Percentiles rank a stretch among this genome's conserved stretches.
phyloP scores from a whole-genome alignment of 2,329 filamentous ascomycete genomes.

The Hypoxylon sp. region DNA sequence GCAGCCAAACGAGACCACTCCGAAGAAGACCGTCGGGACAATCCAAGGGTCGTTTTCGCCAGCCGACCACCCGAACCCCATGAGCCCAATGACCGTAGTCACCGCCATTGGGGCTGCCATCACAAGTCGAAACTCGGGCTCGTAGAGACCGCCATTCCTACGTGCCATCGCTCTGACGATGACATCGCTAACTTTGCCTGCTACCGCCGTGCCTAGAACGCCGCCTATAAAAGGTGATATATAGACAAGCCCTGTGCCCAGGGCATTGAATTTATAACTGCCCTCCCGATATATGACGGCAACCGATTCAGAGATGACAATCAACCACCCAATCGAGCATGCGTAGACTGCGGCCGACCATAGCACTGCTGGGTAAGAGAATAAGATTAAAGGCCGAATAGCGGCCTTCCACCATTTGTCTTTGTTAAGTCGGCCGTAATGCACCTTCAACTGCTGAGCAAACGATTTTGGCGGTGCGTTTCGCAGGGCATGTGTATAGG shows the following conservation, averaged over 20 bases:
- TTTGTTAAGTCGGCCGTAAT: slow-evolving; percentile 81
- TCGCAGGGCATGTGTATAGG: slow-evolving; percentile 80
- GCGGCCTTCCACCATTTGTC: slow-evolving; percentile 87
- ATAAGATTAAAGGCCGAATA: slow-evolving; percentile 86
- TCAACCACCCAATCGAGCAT: slow-evolving; percentile 93
- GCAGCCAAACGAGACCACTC: slow-evolving; percentile 91
- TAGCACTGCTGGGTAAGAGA: slow-evolving; percentile 87
- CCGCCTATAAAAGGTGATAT: slow-evolving; percentile 91
- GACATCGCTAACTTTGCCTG: slow-evolving; percentile 87
- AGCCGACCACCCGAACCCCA: slow-evolving; percentile 97
- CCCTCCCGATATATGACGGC: slow-evolving; percentile 81
- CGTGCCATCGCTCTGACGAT: slow-evolving; percentile 86
- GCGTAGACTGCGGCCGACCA: slow-evolving; percentile 91
- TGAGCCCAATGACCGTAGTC: slow-evolving; percentile 85
- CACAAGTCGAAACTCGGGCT: slow-evolving; percentile 91
- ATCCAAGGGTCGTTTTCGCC: slow-evolving; percentile 84
- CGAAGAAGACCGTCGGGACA: slow-evolving; percentile 93
- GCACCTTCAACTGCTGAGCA: slow-evolving; percentile 79
- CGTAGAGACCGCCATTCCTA: slow-evolving; percentile 92
- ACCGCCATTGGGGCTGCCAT: slow-evolving; percentile 88
- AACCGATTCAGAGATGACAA: slow-evolving; percentile 91
- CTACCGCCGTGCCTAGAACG: slow-evolving; percentile 90
- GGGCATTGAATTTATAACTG: slow-evolving; percentile 83
- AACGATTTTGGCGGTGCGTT: slow-evolving; percentile 79
- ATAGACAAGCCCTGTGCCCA: slow-evolving; percentile 89